Evolutionary conservation across 1,139 yeast species (phyloP).

Genomic region (Lodderomyces oxycetoniae): DNA sequence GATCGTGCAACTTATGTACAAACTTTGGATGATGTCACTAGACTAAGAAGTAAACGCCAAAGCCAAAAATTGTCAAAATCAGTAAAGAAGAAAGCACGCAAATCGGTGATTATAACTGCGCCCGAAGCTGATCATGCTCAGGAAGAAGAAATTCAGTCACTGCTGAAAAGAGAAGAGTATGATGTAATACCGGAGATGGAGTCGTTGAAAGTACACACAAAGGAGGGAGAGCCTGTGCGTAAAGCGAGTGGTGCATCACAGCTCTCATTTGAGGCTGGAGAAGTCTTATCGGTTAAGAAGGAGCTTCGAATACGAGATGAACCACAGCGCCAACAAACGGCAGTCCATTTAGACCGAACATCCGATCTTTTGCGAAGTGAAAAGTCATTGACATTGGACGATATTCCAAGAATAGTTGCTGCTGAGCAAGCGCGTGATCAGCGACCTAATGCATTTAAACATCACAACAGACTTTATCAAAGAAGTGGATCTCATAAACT

Average conservation of each 20-base stretch:
- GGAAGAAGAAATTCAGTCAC: conserved; percentile 18
- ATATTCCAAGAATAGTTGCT: conserved; percentile 93
- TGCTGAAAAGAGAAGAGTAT: too few species aligned
- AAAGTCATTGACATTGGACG: conserved; percentile 86
- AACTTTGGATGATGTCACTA: conserved; percentile 72
- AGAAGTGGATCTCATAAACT: conserved; percentile 21
- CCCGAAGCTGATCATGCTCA: conserved; percentile 48
- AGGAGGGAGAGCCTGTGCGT: conserved; percentile 12
- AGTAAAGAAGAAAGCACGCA: conserved; percentile 44
- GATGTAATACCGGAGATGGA: conserved; percentile 13
- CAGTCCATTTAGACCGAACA: conserved; percentile 44
- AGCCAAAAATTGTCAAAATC: conserved; percentile 59
- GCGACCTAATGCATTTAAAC: conserved; percentile 80
- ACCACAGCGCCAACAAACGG: conserved; percentile 31
- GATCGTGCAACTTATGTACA: conserved; percentile 41
- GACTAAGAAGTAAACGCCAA: conserved; percentile 71
- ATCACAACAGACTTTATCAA: conserved; percentile 49
- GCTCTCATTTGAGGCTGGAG: conserved; percentile 19
- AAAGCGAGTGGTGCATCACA: conserved; percentile 14
- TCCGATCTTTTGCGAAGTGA: conserved; percentile 74
- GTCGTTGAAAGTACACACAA: conserved; percentile 13
- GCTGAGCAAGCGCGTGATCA: conserved; percentile 95
- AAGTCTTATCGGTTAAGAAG: conserved; percentile 33
- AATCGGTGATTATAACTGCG: conserved; percentile 44
- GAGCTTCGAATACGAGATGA: conserved; percentile 44